phyloP scores from a whole-genome alignment of 2,329 filamentous ascomycete species.

The Knufia petricola region DNA sequence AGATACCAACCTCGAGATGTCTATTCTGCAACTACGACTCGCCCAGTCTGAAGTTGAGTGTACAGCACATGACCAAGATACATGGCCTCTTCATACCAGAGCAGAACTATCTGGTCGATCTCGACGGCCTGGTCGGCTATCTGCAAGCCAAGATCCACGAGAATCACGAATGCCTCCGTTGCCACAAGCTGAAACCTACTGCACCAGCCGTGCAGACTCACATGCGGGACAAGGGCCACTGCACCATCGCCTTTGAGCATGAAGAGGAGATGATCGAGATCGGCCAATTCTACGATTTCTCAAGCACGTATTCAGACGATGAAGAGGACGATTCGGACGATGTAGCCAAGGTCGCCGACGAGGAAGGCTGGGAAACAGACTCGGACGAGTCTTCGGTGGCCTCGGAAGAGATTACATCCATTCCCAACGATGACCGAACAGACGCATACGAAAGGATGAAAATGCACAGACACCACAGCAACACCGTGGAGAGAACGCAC shows the following conservation, averaged over 20 bases:
- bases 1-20: conserved; percentile 50
- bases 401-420: conserved; percentile 70
- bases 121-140: conserved; percentile 70
- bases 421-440: conserved; percentile 63
- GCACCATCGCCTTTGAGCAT: conserved; percentile 85
- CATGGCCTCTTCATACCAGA: conserved; percentile 97
- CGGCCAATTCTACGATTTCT: conserved; percentile 95
- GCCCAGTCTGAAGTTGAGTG: conserved; percentile 62
- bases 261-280: conserved; percentile 89
- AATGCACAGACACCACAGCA: conserved; percentile 66
- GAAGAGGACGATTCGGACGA: conserved; percentile 54
- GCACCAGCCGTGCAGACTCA: conserved; percentile 80
- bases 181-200: conserved; percentile 71
- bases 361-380: conserved; percentile 92
- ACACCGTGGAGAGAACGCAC: conserved; percentile 60
- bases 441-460: conserved; percentile 63
- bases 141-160: conserved; percentile 72
- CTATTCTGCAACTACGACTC: conserved; percentile 90
- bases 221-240: conserved; percentile 94
- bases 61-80: conserved; percentile 80
- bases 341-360: conserved; percentile 52
- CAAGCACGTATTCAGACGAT: conserved; percentile 83
- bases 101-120: conserved; percentile 67
- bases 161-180: conserved; percentile 77
- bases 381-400: conserved; percentile 80